phyloP scores from a whole-genome alignment of 805 yeast species.

The Wickerhamomyces mucosus region DNA sequence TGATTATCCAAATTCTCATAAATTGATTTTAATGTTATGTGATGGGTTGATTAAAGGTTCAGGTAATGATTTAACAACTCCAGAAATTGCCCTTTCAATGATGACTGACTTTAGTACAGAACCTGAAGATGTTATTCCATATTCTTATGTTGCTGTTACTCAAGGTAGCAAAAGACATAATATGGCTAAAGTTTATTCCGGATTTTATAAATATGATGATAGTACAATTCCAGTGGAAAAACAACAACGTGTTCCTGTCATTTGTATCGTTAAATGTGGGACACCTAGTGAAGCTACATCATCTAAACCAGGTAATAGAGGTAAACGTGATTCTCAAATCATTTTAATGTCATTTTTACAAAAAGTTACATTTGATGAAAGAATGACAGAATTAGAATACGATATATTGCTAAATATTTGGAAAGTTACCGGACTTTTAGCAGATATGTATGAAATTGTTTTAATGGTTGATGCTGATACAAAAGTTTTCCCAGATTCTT shows the following conservation, averaged over 20 bases:
- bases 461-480: constrained; percentile 96
- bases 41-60: constrained; percentile 95
- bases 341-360: constrained; percentile 86
- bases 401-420: constrained; percentile 68
- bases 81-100: constrained; percentile 81
- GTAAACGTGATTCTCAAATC: constrained; percentile 91
- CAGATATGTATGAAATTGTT: constrained; percentile 71
- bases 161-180: constrained; percentile 92
- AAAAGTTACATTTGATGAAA: constrained; percentile 79
- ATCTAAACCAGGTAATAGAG: constrained; percentile 86
- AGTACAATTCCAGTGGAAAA: constrained; percentile 65
- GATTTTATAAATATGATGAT: constrained; percentile 82
- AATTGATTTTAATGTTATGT: constrained; percentile 74
- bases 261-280: constrained; percentile 80
- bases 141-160: constrained; percentile 92
- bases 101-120: constrained; percentile 72
- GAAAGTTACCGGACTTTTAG: constrained; percentile 78
- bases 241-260: constrained; percentile 78
- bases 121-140: constrained; percentile 65
- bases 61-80: constrained; percentile 81
- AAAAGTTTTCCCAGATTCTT: constrained; percentile 73
- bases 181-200: constrained; percentile 95
- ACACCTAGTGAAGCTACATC: constrained; percentile 67
- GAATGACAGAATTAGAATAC: constrained; percentile 87
- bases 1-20: constrained; percentile 92